phyloP scores from a whole-genome alignment of 148 eudicot species.

The Bassia scoparia region DNA sequence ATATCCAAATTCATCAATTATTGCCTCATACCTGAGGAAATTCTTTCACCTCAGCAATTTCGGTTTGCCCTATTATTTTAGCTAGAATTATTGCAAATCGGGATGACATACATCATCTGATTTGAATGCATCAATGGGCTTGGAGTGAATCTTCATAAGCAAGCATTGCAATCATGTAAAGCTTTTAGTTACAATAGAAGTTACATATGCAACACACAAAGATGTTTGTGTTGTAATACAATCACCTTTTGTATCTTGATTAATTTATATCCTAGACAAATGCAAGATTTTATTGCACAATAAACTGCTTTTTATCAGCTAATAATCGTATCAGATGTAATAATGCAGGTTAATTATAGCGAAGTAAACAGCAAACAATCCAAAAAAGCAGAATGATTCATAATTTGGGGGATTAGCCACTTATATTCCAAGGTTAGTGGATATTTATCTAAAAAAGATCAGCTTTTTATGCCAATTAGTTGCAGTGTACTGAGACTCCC shows the following conservation, averaged over 20 bases:
- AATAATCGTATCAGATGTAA: background rate
- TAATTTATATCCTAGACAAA: background rate
- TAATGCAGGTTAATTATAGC: background rate
- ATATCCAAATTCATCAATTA: constrained; percentile 11
- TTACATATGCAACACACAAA: background rate
- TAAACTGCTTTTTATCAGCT: background rate
- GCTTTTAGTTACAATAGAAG: background rate
- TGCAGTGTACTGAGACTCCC: background rate
- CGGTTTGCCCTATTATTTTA: background rate
- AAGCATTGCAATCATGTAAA: constrained; percentile 10
- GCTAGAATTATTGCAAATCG: background rate
- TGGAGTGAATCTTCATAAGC: constrained; percentile 4
- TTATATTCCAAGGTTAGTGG: background rate
- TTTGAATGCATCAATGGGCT: background rate
- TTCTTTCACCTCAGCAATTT: background rate
- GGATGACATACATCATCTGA: background rate
- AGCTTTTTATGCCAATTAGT: background rate
- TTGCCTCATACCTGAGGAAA: constrained; percentile 4
- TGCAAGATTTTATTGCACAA: background rate
- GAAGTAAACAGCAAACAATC: background rate
- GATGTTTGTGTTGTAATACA: background rate
- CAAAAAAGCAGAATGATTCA: background rate
- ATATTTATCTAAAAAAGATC: background rate
- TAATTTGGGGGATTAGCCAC: background rate
- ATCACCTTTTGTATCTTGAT: background rate